A percentile compares a stretch with the other conserved stretches of the same genome.
phyloP scores from a whole-genome alignment of 2,329 filamentous ascomycete species.

The Cladophialophora yegresii region DNA sequence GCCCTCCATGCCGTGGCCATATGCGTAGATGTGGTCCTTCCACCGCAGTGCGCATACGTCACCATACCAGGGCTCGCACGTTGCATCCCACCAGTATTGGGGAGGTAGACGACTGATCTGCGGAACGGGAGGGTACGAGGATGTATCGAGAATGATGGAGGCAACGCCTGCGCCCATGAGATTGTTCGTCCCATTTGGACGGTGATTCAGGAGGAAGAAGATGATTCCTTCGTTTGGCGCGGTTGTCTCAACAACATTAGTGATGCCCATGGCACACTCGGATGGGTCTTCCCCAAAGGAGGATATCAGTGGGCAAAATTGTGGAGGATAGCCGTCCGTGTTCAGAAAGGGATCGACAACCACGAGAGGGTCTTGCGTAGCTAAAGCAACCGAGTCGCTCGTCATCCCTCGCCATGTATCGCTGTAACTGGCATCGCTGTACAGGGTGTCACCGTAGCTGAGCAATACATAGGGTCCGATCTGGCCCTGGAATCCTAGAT shows the following conservation, averaged over 20 bases:
- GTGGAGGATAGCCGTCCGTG: constrained; percentile 32
- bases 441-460: constrained; percentile 37
- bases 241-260: constrained; percentile 36
- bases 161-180: constrained; percentile 37
- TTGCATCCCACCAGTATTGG: constrained; percentile 37
- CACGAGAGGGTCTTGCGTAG: constrained; percentile 33
- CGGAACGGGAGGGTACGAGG: constrained; percentile 27
- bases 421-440: constrained; percentile 32
- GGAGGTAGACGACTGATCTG: constrained; percentile 27
- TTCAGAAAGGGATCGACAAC: constrained; percentile 34
- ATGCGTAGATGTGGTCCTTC: constrained; percentile 35
- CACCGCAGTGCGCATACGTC: constrained; percentile 34
- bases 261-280: constrained; percentile 34
- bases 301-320: constrained; percentile 33
- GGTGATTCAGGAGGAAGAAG: constrained; percentile 38
- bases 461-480: constrained; percentile 33
- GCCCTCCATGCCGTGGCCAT: constrained; percentile 35
- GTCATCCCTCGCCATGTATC: constrained; percentile 37
- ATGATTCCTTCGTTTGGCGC: constrained; percentile 29
- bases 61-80: constrained; percentile 37
- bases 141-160: constrained; percentile 28
- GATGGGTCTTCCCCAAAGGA: constrained; percentile 32
- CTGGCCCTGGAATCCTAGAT: constrained; percentile 36
- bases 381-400: constrained; percentile 36
- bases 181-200: constrained; percentile 34